Conservation (phyloP, 164 flowering plant genomes). For the Sedum album region DNA sequence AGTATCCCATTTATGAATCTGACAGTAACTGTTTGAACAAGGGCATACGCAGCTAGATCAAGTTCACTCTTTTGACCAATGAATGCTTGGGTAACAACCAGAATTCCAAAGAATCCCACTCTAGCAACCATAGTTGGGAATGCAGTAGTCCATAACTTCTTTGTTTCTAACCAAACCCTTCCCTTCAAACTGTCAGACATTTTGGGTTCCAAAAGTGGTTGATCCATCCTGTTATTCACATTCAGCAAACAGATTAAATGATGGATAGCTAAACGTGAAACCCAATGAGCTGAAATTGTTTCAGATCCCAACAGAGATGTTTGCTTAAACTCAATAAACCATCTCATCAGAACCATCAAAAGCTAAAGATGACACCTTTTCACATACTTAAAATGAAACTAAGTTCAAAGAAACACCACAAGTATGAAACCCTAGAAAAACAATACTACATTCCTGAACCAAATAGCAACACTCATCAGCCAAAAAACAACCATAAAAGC, state of each 20-base stretch:
- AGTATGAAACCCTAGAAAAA: not conserved
- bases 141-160: slow-evolving; percentile 8
- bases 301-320: not conserved
- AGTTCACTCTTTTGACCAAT: slow-evolving; percentile 5
- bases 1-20: slow-evolving; percentile 6
- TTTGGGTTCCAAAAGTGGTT: not conserved
- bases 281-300: not conserved
- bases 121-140: slow-evolving; percentile 1
- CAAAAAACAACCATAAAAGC: not conserved
- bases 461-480: not conserved
- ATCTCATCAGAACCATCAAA: not conserved
- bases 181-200: not conserved
- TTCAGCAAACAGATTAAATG: not conserved
- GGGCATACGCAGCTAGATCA: slow-evolving; percentile 6
- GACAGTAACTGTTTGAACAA: not conserved
- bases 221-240: not conserved
- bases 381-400: not conserved
- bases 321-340: not conserved
- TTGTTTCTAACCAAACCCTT: slow-evolving; percentile 1
- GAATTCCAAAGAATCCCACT: slow-evolving; percentile 5
- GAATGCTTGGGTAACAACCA: slow-evolving; percentile 7
- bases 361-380: not conserved
- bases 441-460: not conserved
- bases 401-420: not conserved
- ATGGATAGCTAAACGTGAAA: not conserved